Conservation (phyloP, 371 early-diverging fungal genomes). For the Phascolomyces articulosus region DNA sequence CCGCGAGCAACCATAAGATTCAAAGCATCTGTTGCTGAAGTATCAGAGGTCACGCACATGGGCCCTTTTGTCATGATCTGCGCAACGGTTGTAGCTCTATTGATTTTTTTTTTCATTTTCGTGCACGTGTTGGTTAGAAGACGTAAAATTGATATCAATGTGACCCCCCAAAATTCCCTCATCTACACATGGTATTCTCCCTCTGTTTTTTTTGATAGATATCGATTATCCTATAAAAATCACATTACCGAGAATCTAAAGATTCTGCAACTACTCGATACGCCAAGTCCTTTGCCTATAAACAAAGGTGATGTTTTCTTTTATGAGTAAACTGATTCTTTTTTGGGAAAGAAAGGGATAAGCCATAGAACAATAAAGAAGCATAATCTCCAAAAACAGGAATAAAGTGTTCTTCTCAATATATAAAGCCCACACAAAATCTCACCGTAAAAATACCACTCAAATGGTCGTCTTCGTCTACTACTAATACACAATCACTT, state of each 20-base stretch:
- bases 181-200: background rate
- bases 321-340: no score
- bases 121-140: background rate
- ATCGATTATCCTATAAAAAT: background rate
- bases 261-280: slow-evolving; percentile 52
- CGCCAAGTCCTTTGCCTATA: slow-evolving; percentile 54
- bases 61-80: slow-evolving; percentile 93
- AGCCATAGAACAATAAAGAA: no score
- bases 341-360: background rate
- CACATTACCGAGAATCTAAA: slow-evolving; percentile 44
- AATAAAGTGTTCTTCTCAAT: background rate
- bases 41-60: slow-evolving; percentile 82
- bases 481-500: slow-evolving; percentile 92
- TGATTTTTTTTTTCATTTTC: slow-evolving; percentile 8
- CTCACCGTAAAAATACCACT: slow-evolving; percentile 90
- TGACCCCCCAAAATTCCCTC: background rate
- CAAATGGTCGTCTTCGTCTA: slow-evolving; percentile 90
- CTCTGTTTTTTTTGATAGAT: background rate
- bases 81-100: slow-evolving; percentile 71
- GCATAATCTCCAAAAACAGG: background rate
- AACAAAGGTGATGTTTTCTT: no score
- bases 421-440: background rate
- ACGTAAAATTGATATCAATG: background rate
- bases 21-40: slow-evolving; percentile 90
- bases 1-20: slow-evolving; percentile 92